Base-by-base conservation (phyloP, 495 filamentous ascomycete species). In the Lasiosphaeriaceae sp. region DNA sequence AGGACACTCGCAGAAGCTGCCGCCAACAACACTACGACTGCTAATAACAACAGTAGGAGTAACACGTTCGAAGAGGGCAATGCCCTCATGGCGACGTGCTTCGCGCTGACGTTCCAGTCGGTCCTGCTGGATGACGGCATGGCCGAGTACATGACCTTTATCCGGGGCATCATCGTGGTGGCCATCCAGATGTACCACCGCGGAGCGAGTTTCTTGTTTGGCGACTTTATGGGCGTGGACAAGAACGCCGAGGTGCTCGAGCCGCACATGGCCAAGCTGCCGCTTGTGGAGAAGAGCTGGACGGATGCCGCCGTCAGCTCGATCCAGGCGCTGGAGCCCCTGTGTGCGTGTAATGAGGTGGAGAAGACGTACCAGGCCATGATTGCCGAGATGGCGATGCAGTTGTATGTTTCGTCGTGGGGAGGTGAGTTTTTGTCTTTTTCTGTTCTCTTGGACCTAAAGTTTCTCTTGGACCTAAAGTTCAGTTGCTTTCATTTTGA, bases 131-230 rank as follows among this genome's bases (percentile, higher is more conserved):
- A 77, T 31, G 84, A 86, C 68, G 83, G 84, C 12, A 70, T 86
- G 53, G 66, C 71, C 24, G 83, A 87, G 61, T 88, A 82, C 63
- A 78, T 84, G 70, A 80, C 83, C 11, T 86, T 86, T 66, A 76
- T 83, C 37, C 74, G 83, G 24, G 84, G 83, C 19, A 78, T 82
- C 57, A 66, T 79, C 35, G 71, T 84, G 11, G 75, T 87, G 6
- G 76, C 77, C 3, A 65, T 71, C 17, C 74, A 78, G 59, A 82
- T 84, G 69, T 70, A 68, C 47, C 51, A 65, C 23, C 67, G 66
- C 51, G 73, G 72, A 14, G 57, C 68, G 16, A 73, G 71, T 44
- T 74, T 81, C 55, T 58, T 79, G 47, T 82, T 87, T 59, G 66
- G 69, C 34, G 67, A 70, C n/a, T 44, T 76, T 0, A 62, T 69